Base-by-base conservation (phyloP, 2,329 filamentous ascomycete genomes). In the Verticillium nonalfalfae region DNA sequence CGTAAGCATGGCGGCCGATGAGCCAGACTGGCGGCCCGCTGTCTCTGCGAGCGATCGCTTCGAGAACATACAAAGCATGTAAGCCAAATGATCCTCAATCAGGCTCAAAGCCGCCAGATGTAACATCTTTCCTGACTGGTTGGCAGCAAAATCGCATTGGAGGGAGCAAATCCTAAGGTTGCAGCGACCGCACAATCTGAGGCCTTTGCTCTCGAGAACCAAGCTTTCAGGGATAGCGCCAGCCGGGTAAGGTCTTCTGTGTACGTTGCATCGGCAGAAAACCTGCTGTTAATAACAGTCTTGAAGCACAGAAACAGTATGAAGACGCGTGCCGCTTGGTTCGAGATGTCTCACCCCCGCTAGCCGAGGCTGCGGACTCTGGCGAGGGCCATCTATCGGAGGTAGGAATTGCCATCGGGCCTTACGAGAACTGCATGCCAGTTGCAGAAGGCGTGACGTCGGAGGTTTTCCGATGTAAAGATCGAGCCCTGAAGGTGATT, bases 401-500 rank as follows among this genome's bases (percentile, higher is more conserved):
- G 4, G 66, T 71, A 1, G 80, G 78, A 10, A 72, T 81, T 52
- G 72, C 73, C 36, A 86, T 89, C 61, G 86, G 85, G 9, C 34
- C 72, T 5, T 87, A 86, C 65, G 55, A 65, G 18, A 74, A 80
- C 63, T 89, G 86, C 69, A 74, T 76, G 33, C 80, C 81, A 66
- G 70, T 88, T n/a, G 79, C 80, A 56, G 79, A 79, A 65, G 95
- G 95, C 21, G 79, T 94, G 13, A 95, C 92, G 64, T 95, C 94
- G 18, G 85, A 88, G 60, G 87, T 99, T 58, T 98, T 93, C 77
- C 88, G 88, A 68, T 87, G 87, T 50, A 76, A 72, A 26, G 68
- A 76, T 59, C 77, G 79, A 18, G 95, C 94, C 1, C 79, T 99
- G 57, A 99, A 99, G 72, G 87, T 97, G 62, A 96, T 95, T 39